phyloP scores from a whole-genome alignment of 2,329 filamentous ascomycete species.

The Keithomyces neogunnii region DNA sequence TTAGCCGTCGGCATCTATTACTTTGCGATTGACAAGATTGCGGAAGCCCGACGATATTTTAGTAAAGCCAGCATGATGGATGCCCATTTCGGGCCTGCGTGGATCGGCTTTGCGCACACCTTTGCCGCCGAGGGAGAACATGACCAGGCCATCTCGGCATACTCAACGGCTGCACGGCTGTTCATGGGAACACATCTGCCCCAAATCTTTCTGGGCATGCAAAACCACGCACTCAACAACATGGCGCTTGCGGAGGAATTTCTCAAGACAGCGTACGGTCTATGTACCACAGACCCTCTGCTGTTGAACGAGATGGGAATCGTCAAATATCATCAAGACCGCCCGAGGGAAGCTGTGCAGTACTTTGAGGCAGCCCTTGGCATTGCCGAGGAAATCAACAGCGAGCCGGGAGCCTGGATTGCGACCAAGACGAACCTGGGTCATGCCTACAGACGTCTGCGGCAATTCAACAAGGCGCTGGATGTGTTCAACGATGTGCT shows the following conservation, averaged over 20 bases:
- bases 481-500: conserved; percentile 81
- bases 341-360: conserved; percentile 63
- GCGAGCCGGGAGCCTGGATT: conserved; percentile 74
- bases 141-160: conserved; percentile 95
- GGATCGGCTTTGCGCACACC: conserved; percentile 98
- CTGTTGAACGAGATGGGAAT: conserved; percentile 94
- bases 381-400: conserved; percentile 72
- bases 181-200: conserved; percentile 97
- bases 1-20: conserved; percentile 95
- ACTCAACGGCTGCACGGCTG: conserved; percentile 85
- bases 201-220: conserved; percentile 95
- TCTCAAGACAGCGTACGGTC: conserved; percentile 74
- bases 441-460: conserved; percentile 71
- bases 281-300: conserved; percentile 79
- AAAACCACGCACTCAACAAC: conserved; percentile 93
- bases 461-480: conserved; percentile 62
- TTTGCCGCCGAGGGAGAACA: conserved; percentile 97
- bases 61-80: conserved; percentile 97
- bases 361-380: conserved; percentile 72
- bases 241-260: conserved; percentile 92
- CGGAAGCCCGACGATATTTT: conserved; percentile 91
- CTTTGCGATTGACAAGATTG: conserved; percentile 77
- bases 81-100: conserved; percentile 91
- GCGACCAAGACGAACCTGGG: conserved; percentile 81
- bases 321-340: conserved; percentile 87